Base-by-base conservation (phyloP, 257 asterid genomes). In the Rubia yunnanensis region DNA sequence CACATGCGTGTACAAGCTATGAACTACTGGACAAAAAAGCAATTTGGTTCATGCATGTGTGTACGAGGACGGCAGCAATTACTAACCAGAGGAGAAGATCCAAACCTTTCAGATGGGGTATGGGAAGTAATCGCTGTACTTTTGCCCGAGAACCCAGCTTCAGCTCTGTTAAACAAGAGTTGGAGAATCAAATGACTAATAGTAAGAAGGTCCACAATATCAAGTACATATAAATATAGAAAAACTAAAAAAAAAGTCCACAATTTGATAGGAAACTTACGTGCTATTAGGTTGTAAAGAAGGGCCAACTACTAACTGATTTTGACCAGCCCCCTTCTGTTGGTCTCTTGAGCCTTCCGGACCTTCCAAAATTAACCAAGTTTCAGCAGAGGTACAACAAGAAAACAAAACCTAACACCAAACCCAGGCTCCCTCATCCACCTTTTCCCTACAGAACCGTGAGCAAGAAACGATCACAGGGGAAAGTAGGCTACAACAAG, bases 61-160 rank as follows among this genome's bases (percentile, higher is more conserved):
- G 26, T 31, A 26, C 22, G 34, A 26, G 10, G 32, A 35, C 35
- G 3, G 49, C 34, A 36, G 48, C 55, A 65, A 46, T 65, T 64
- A 72, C 64, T 48, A 69, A 74, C 64, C 31, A 72, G 48, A 69
- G 6, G 72, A 48, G 44, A 69, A 60, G 38, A 27, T 46, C 17
- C 70, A 75, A 28, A 94, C 99, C 99, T 88, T 72, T 85, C 95
- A 27, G 97, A 81, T 60, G 90, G 77, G 72, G 69, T 76, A 30
- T 70, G 81, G 70, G 85, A 38, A 17, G 92, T 75, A 69, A 85
- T 66, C 54, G 94, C 67, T 23, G 77, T 66, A 73, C 82, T 86
- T 82, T 74, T 87, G 62, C 91, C 85, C 60, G 84, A 79, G 59
- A 77, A 72, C 56, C 88, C 85, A 78, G 10, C 75, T 65, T 87